Percentiles rank a stretch among this genome's conserved stretches.
phyloP scores from a whole-genome alignment of 2,329 filamentous ascomycete genomes.

The Talaromyces sp. region DNA sequence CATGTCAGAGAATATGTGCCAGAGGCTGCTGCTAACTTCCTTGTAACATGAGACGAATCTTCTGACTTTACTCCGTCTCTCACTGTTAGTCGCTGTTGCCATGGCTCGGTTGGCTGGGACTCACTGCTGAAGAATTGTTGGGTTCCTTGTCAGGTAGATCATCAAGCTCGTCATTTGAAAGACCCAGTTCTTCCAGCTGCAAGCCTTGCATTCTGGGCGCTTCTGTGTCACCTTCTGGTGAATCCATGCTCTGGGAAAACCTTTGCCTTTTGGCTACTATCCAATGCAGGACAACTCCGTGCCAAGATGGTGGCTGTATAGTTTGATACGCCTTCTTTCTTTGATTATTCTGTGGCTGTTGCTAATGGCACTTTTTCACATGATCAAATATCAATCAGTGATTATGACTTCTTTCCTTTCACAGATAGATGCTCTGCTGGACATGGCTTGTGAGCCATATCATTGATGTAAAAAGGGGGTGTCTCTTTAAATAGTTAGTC shows the following conservation, averaged over 20 bases:
- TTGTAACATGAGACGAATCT: not conserved
- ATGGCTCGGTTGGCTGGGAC: not conserved
- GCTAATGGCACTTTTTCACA: not conserved
- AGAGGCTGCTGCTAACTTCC: not conserved
- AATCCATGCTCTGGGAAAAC: not conserved
- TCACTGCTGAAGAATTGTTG: not conserved
- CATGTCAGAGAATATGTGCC: constrained; percentile 22
- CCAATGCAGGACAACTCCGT: too few relatives aligned
- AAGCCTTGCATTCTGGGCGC: not conserved
- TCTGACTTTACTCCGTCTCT: not conserved
- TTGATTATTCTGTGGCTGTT: not conserved
- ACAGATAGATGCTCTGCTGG: not conserved
- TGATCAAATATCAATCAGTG: not conserved
- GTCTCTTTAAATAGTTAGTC: not conserved
- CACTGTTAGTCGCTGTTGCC: not conserved
- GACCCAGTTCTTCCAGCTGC: not conserved
- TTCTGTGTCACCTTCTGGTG: not conserved
- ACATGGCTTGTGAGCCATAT: not conserved
- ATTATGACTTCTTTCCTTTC: not conserved
- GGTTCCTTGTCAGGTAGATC: not conserved
- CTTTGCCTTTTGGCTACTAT: not conserved
- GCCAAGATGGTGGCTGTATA: too few relatives aligned
- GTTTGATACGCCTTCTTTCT: not conserved
- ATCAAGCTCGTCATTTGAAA: not conserved
- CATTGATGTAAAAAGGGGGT: not conserved